Evolutionary conservation across 768 basidiomycete genomes (phyloP), one percentile per base, ranked within the genome.

Genomic region (Lentinula raphanica): DNA sequence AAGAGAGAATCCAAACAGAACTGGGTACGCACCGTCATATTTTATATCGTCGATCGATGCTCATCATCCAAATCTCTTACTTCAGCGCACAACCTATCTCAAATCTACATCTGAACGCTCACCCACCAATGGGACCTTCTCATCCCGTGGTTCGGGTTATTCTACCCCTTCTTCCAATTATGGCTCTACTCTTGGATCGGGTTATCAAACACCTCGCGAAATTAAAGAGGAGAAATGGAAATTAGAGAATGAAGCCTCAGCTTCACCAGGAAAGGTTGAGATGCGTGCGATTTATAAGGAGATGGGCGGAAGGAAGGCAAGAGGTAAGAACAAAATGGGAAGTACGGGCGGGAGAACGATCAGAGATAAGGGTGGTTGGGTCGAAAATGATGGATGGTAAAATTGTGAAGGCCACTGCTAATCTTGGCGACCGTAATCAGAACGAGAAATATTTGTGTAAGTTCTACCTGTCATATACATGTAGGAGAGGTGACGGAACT

Each of bases 271-370:
- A 49, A 96, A 95, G 72, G 59, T 83, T 2, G 91, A 94, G 70
- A 92, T 94, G 88, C 82, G 94, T 39, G 89, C 88, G 65, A 86
- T 88, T 79, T 97, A 96, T 75, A 95, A 95, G 73, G 88, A 91
- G 57, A 74, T 95, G 9, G 89, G 88, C 19, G 94, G 94, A 15
- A 80, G 94, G 61, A 97, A 95, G 72, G 76, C 85, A 2, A 82
- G 80, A 66, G 73, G 68, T 15, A 97, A 96, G 74, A 76, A 78
- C 38, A 93, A 91, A 70, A 74, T 91, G 40, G 90, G 88, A 5
- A 81, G 82, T 58, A 67, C 78, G 1, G 79, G 82, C 7, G 36
- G 19, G 12, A 44, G 42, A n/a, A 44, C 42, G 8, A 70, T 76
- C 53, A 81, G 90, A 67, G 93, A 95, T 67, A 88, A 81, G 66